phyloP scores from a whole-genome alignment of 345 rosid species.

The Bruguiera parviflora region DNA sequence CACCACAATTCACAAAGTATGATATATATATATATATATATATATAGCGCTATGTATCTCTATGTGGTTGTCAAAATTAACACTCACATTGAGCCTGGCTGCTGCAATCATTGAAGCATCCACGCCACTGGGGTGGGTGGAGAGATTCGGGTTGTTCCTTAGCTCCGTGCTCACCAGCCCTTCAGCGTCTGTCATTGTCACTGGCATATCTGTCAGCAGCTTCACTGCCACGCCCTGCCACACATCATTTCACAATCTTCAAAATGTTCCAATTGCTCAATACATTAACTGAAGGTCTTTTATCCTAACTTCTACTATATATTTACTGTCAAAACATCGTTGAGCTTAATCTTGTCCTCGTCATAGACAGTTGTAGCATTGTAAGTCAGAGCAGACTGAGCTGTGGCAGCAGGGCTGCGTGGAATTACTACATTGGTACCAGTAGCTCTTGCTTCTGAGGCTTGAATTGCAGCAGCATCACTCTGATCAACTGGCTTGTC shows the following conservation, averaged over 20 bases:
- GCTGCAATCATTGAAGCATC: constrained; percentile 65
- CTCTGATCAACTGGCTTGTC: constrained; percentile 55
- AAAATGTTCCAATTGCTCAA: not conserved
- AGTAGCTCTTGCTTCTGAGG: constrained; percentile 63
- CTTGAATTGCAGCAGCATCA: constrained; percentile 74
- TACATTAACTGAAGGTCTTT: too few species aligned
- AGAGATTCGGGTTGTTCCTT: constrained; percentile 49
- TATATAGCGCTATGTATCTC: too few species aligned
- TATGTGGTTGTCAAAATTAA: not conserved
- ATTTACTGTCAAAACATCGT: constrained; percentile 29
- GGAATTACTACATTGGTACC: constrained; percentile 42
- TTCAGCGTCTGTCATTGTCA: constrained; percentile 61
- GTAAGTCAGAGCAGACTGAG: constrained; percentile 61
- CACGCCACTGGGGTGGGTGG: constrained; percentile 57
- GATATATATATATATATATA: too few species aligned
- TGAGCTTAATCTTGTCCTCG: constrained; percentile 57
- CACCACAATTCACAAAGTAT: too few species aligned
- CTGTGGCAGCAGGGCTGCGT: constrained; percentile 59
- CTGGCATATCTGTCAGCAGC: constrained; percentile 58
- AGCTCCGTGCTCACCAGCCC: constrained; percentile 61
- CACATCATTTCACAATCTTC: not conserved
- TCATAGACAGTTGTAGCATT: constrained; percentile 38
- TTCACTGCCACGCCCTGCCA: constrained; percentile 50
- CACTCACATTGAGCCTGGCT: constrained; percentile 55
- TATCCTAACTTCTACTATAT: too few species aligned